Evolutionary conservation across 208 protist species (phyloP), one percentile per base, ranked within the genome.

Genomic region (Strigomonas oncopelti): DNA sequence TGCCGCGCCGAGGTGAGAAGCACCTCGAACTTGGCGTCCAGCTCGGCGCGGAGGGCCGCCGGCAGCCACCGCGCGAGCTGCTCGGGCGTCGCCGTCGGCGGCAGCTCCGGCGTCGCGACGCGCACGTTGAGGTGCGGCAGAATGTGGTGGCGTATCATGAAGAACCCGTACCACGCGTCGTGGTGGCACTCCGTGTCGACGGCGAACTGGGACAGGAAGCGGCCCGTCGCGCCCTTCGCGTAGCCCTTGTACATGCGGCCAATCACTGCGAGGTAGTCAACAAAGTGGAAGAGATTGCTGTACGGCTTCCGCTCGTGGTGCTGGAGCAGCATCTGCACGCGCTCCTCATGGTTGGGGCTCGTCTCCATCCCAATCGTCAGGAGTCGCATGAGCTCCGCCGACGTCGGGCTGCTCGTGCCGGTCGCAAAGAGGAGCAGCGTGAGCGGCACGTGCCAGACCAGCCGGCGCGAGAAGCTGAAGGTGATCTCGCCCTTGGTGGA

Each of bases 1-100:
- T 99, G 97, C 34, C 94, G 88, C n/a, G 97, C 72, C 69, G 98
- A 97, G 45, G 88, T 79, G 70, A 99, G 63, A 20, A 99, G 82
- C 16, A 97, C 77, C 60, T 99, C 85, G 69, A 98, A 99, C 87
- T 99, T 99, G 36, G 86, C 74, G 32, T 77, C 62, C 42, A 94
- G 73, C 77, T 97, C 91, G n/a, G 72, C 67, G 27, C 78, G 75
- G 53, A 96, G 84, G 16, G 68, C 73, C 8, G 72, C 70, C 11
- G 83, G 46, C 48, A 94, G 81, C 87, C 88, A 93, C 24, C 31
- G 64, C 11, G 54, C 28, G 27, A 84, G 53, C 67, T 83, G 75
- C 67, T 77, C 75, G 18, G 53, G 9, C n/a, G 77, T 87, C 32
- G 87, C 83, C 46, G 74, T 61, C 0, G 85, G 79, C 13, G 80